Base-by-base conservation (phyloP, 2,329 filamentous ascomycete species). In the Samsoniella hepiali region DNA sequence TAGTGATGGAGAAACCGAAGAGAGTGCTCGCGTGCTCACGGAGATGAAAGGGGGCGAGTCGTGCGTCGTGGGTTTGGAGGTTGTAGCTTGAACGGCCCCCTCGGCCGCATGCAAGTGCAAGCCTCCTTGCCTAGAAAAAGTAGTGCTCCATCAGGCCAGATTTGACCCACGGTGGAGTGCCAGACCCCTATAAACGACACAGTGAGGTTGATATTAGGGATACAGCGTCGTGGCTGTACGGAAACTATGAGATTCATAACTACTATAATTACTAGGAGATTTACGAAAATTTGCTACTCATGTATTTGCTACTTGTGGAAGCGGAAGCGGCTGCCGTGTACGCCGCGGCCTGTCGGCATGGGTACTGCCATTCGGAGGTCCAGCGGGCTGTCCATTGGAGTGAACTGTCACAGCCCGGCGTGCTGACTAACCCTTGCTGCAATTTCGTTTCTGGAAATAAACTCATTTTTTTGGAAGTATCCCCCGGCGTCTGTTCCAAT, bases 71-170 rank as follows among this genome's bases (percentile, higher is more conserved):
- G 27, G 32, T 44, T 53, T 61, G 36, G 47, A 61, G 31, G 49
- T 54, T 61, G 36, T 13, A 61, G 49, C n/a, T 38, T 61, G 34
- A 45, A 59, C 57, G 47, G 58, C 15, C 31, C 49, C 36, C 22
- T 58, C 56, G 56, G 32, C 13, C 17, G 34, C 11, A 27, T 15
- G 58, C 58, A 36, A 60, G 38, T 32, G 58, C 58, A 54, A 44
- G 29, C 22, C 45, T 54, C 36, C 45, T 38, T 22, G 58, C 22
- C 22, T 22, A 22, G 34, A 45, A 53, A 54, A 54, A 42, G 36
- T 31, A 42, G 47, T 51, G 58, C 58, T 61, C 36, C 58, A 54
- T 61, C 49, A 61, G 49, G 58, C 58, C 49, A 61, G 47, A 61
- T 53, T 59, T 40, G 58, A 61, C 58, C 58, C 58, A 61, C 58